Conservation (phyloP, 1,139 yeast species). For the Protomyces lactucae-debilis region DNA sequence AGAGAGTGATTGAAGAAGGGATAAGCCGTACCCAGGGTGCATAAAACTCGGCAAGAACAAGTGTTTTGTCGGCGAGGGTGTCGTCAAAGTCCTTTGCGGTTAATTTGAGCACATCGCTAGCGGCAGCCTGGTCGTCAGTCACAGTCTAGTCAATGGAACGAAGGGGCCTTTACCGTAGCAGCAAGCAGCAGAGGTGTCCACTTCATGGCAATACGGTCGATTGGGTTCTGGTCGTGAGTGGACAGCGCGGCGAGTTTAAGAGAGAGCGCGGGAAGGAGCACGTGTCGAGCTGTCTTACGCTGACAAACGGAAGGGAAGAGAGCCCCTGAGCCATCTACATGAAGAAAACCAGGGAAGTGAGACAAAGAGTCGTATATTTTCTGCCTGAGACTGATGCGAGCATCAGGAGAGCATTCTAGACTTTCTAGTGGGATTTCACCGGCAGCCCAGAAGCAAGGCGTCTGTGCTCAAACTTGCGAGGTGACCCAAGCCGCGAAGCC, state of each 20-base stretch:
- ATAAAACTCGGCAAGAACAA: constrained; percentile 88
- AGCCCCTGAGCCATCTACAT: too few species aligned
- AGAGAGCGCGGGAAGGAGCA: neutral
- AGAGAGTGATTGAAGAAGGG: constrained; percentile 30
- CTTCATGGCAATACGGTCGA: neutral
- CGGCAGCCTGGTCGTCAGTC: constrained; percentile 46
- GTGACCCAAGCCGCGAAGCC: neutral
- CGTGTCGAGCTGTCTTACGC: neutral
- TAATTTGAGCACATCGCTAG: constrained; percentile 82
- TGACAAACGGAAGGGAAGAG: neutral
- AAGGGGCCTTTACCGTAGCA: neutral
- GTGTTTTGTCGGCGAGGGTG: constrained; percentile 64
- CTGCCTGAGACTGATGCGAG: neutral
- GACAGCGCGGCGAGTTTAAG: neutral
- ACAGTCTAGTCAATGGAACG: too few species aligned
- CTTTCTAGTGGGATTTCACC: neutral
- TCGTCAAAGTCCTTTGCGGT: constrained; percentile 50
- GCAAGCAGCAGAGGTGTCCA: neutral
- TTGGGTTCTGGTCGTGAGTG: neutral
- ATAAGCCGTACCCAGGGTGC: constrained; percentile 78
- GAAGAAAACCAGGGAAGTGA: too few species aligned
- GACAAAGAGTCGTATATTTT: neutral
- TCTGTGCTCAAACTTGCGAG: neutral
- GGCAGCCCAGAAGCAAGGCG: neutral
- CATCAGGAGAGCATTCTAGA: neutral